phyloP scores from a whole-genome alignment of 1,139 yeast genomes.

The Hyphopichia wangnamkhiaoensis region DNA sequence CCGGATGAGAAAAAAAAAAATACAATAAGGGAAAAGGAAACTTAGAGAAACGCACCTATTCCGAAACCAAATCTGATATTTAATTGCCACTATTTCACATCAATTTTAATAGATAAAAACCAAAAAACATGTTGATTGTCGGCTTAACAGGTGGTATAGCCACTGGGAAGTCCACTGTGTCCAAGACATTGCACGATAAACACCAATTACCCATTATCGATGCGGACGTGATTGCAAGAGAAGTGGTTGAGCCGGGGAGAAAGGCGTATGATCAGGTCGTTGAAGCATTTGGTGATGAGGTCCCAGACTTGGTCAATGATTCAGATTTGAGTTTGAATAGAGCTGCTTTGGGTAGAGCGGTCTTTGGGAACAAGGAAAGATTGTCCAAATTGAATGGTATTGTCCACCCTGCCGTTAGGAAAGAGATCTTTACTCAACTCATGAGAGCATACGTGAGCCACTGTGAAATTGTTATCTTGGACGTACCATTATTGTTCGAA shows the following conservation, averaged over 20 bases:
- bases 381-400: slow-evolving; percentile 64
- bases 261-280: slow-evolving; percentile 69
- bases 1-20: too few relatives aligned
- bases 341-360: slow-evolving; percentile 72
- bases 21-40: too few relatives aligned
- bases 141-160: slow-evolving; percentile 98
- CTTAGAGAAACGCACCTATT: too few relatives aligned
- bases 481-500: slow-evolving; percentile 89
- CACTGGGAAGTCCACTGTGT: slow-evolving; percentile 92
- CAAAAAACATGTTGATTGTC: slow-evolving; percentile 77
- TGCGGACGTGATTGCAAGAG: slow-evolving; percentile 86
- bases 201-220: slow-evolving; percentile 68
- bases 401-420: slow-evolving; percentile 87
- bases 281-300: slow-evolving; percentile 52
- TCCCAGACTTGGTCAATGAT: slow-evolving; percentile 54
- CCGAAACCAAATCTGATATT: too few relatives aligned
- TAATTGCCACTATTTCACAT: slow-evolving; percentile 1
- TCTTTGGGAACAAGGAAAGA: slow-evolving; percentile 66
- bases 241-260: slow-evolving; percentile 80
- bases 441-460: slow-evolving; percentile 54
- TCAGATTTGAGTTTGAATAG: slow-evolving; percentile 62
- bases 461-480: slow-evolving; percentile 65
- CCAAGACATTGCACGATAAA: slow-evolving; percentile 53
- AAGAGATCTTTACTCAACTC: slow-evolving; percentile 62
- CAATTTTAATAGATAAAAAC: not conserved